These are phyloP conservation scores for Plasmopara viticola DNA, from an alignment of 352 stramenopile genomes.

Conservation along the genomic window DNA sequence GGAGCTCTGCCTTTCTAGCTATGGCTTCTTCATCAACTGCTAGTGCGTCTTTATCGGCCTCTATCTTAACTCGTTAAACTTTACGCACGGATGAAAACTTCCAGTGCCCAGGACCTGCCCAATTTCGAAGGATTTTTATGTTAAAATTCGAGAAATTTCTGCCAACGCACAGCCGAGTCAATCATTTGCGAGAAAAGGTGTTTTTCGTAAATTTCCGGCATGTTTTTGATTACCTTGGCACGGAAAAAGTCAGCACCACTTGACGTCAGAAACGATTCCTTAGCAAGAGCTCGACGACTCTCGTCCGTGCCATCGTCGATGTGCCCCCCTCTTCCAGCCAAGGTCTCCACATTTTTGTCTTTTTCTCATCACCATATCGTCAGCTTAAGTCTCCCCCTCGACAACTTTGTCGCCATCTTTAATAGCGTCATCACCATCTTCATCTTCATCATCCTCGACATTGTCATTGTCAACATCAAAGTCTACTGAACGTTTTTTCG, in stretches of 20 bases:
- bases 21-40: constrained; percentile 24
- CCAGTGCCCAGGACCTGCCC: constrained; percentile 66
- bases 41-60: constrained; percentile 24
- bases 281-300: constrained; percentile 11
- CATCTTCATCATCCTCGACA: too few species aligned
- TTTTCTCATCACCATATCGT: constrained; percentile 32
- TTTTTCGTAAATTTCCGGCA: constrained; percentile 44
- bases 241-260: constrained; percentile 62
- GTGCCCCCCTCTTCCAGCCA: constrained; percentile 12
- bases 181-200: constrained; percentile 63
- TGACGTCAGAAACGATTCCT: constrained; percentile 22
- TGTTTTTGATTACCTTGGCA: constrained; percentile 36
- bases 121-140: constrained; percentile 76
- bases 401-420: background rate
- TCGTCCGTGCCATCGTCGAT: constrained; percentile 18
- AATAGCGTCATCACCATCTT: too few species aligned
- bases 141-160: constrained; percentile 83
- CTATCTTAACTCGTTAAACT: constrained; percentile 25
- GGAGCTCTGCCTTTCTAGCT: constrained; percentile 23
- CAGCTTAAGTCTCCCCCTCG: constrained; percentile 15
- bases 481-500: constrained; percentile 10
- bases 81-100: constrained; percentile 59
- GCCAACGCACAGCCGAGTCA: constrained; percentile 64
- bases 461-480: background rate
- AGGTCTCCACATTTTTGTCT: constrained; percentile 22